Conservation (phyloP, 192 early-diverging fungal species). For the Ambispora gerdemannii region DNA sequence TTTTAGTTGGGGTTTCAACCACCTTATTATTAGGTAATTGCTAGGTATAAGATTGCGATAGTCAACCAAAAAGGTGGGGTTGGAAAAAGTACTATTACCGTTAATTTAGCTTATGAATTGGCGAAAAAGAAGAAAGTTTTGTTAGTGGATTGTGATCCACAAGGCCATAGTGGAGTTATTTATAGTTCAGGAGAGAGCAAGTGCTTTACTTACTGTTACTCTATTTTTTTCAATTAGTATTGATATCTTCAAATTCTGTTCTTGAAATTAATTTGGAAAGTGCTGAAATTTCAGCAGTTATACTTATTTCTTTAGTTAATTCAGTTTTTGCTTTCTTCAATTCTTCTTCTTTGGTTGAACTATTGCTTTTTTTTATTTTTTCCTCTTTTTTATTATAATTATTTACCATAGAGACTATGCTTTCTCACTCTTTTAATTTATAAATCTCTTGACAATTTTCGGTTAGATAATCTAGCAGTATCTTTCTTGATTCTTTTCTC, state of each 20-base stretch:
- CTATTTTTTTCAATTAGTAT: too few relatives aligned
- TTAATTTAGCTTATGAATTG: slow-evolving; percentile 10
- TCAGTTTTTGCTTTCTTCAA: not conserved
- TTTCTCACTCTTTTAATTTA: slow-evolving; percentile 16
- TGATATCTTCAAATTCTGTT: too few relatives aligned
- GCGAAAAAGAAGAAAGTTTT: slow-evolving; percentile 4
- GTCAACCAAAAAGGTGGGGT: slow-evolving; percentile 14
- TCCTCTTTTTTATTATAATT: not conserved
- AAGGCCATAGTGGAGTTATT: too few relatives aligned
- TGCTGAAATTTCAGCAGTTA: too few relatives aligned
- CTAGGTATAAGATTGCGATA: too few relatives aligned
- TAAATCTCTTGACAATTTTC: slow-evolving; percentile 8
- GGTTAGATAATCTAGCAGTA: not conserved
- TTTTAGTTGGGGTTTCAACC: too few relatives aligned
- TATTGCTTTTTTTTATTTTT: slow-evolving; percentile 11
- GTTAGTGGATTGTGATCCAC: not conserved
- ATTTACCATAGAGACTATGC: slow-evolving; percentile 13
- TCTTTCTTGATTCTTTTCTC: slow-evolving; percentile 6
- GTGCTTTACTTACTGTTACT: too few relatives aligned
- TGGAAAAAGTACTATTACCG: not conserved
- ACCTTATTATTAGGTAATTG: too few relatives aligned
- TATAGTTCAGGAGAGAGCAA: too few relatives aligned
- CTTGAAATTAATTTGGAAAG: too few relatives aligned
- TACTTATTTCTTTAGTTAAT: slow-evolving; percentile 12
- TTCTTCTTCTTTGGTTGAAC: not conserved